These are phyloP conservation scores for Lathyrus sativus DNA, from an alignment of 306 rosid genomes.

Conservation along the genomic window DNA sequence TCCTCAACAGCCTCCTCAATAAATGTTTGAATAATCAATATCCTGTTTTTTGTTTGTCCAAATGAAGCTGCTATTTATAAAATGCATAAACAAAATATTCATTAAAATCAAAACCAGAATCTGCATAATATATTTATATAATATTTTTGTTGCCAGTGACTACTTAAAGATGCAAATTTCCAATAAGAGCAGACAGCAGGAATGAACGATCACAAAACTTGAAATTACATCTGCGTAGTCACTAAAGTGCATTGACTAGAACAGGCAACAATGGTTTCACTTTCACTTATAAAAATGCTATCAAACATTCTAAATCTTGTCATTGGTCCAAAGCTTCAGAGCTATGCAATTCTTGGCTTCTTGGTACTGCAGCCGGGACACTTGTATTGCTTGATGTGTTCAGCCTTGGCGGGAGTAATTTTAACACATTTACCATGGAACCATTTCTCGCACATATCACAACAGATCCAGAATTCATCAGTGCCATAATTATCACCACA, in stretches of 20 bases:
- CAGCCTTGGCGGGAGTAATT: conserved; percentile 92
- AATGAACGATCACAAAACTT: conserved; percentile 69
- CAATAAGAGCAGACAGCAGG: conserved; percentile 51
- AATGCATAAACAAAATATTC: conserved; percentile 34
- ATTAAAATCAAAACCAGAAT: conserved; percentile 40
- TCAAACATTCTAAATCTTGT: conserved; percentile 52
- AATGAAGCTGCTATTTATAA: conserved; percentile 11
- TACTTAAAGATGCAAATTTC: conserved; percentile 61
- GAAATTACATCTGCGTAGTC: conserved; percentile 62
- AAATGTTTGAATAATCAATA: conserved; percentile 10
- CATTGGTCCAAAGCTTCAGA: conserved; percentile 45
- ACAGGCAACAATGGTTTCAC: conserved; percentile 54
- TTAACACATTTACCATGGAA: conserved; percentile 93
- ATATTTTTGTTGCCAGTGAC: conserved; percentile 54
- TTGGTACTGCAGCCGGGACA: conserved; percentile 92
- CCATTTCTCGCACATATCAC: conserved; percentile 90
- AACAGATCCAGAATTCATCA: conserved; percentile 93
- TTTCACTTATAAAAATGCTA: conserved; percentile 53
- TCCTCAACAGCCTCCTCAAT: conserved; percentile 27
- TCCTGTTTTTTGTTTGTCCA: conserved; percentile 3
- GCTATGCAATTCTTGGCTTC: conserved; percentile 73
- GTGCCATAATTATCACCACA: conserved; percentile 85
- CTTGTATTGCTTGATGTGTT: conserved; percentile 94
- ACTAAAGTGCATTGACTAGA: conserved; percentile 65
- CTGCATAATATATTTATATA: conserved; percentile 46